Evolutionary conservation across 305 asterid genomes (phyloP).

Genomic region (Salvia sclarea): DNA sequence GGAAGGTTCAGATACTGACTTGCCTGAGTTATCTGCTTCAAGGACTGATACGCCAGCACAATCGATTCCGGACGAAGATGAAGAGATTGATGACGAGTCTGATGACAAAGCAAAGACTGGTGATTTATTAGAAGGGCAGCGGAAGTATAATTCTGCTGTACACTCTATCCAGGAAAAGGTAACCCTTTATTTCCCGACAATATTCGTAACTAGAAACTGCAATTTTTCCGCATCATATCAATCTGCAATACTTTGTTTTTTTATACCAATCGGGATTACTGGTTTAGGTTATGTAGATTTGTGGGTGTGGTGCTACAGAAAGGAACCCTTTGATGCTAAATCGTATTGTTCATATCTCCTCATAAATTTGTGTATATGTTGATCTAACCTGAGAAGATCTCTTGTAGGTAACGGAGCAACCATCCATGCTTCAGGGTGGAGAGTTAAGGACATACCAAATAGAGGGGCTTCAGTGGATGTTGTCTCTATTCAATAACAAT

Average conservation of each 20-base stretch:
- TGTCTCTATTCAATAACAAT: slow-evolving; percentile 94
- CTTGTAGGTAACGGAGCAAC: slow-evolving; percentile 93
- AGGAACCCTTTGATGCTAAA: background rate
- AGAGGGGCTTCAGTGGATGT: slow-evolving; percentile 99
- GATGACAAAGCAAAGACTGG: slow-evolving; percentile 60
- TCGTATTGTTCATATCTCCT: slow-evolving; percentile 14
- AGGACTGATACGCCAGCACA: slow-evolving; percentile 77
- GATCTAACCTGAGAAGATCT: slow-evolving; percentile 33
- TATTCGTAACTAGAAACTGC: slow-evolving; percentile 21
- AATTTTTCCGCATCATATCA: slow-evolving; percentile 6
- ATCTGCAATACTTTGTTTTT: slow-evolving; percentile 14
- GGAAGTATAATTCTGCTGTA: slow-evolving; percentile 92
- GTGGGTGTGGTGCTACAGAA: slow-evolving; percentile 1
- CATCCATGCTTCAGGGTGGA: slow-evolving; percentile 97
- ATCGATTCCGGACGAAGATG: slow-evolving; percentile 72
- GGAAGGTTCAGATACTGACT: slow-evolving; percentile 55
- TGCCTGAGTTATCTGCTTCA: slow-evolving; percentile 61
- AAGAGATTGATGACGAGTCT: slow-evolving; percentile 61
- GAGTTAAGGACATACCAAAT: slow-evolving; percentile 86
- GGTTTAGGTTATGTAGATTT: background rate
- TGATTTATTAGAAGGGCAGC: slow-evolving; percentile 97
- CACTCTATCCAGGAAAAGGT: slow-evolving; percentile 99
- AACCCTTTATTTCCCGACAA: slow-evolving; percentile 22
- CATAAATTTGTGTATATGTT: slow-evolving; percentile 17
- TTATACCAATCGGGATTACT: background rate